A percentile compares a stretch with the other conserved stretches of the same genome.
These are phyloP conservation scores for Kodamaea sagamina DNA, from an alignment of 805 yeast genomes.

Conservation along the genomic window DNA sequence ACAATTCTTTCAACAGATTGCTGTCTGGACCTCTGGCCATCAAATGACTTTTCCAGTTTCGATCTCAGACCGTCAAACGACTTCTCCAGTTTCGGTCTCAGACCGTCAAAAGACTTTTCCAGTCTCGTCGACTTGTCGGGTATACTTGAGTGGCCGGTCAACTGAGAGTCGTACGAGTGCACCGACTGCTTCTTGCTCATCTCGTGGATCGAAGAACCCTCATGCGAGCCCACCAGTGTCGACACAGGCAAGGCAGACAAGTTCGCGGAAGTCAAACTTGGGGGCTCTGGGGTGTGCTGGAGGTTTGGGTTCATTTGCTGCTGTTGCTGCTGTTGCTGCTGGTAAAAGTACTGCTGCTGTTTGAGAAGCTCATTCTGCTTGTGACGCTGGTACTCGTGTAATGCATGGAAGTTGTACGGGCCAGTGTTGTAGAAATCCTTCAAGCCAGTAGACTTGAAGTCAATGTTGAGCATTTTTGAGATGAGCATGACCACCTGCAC, in stretches of 20 bases:
- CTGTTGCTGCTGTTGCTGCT: constrained; percentile 30
- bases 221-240: background rate
- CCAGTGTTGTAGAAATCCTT: constrained; percentile 53
- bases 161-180: constrained; percentile 7
- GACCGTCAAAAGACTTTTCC: constrained; percentile 9
- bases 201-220: background rate
- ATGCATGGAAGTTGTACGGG: constrained; percentile 58
- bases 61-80: constrained; percentile 6
- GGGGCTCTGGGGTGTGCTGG: constrained; percentile 3
- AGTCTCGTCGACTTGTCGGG: constrained; percentile 6
- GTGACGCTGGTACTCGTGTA: constrained; percentile 49
- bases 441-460: constrained; percentile 31
- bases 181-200: constrained; percentile 1
- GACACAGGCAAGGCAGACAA: background rate
- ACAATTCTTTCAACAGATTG: constrained; percentile 6
- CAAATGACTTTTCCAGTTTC: constrained; percentile 10
- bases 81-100: constrained; percentile 5
- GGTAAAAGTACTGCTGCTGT: constrained; percentile 43
- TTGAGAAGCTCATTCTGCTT: constrained; percentile 35
- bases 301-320: constrained; percentile 10
- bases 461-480: constrained; percentile 47
- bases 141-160: constrained; percentile 9
- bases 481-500: constrained; percentile 76
- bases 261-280: too few relatives aligned
- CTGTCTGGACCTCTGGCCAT: constrained; percentile 7